Evolutionary conservation across 305 asterid species (phyloP), one percentile per base, ranked within the genome.

Genomic region (Euphrasia arctica): DNA sequence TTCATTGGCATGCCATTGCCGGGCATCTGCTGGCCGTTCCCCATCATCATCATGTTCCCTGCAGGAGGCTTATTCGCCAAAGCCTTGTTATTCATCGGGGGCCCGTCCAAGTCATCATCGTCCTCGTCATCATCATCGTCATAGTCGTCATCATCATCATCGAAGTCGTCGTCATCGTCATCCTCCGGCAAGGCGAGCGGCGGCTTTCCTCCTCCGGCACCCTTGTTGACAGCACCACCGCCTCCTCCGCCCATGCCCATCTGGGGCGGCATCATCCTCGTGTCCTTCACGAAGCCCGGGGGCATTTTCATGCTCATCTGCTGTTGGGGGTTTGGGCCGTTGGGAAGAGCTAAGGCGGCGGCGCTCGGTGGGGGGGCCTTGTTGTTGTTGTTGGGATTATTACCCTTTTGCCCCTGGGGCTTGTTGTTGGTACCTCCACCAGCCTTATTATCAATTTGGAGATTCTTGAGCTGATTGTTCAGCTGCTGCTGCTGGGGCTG

Each of bases 271-370:
- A 80, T 70, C 62, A 80, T 50, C 62, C 82, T 83, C 54, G 80
- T 50, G 68, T 74, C 90, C 75, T 83, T 83, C 62, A 69, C 64
- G 41, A 79, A 75, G 54, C 75, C 85, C 0, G 81, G 88, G 2
- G 88, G 84, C 81, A 84, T 0, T 70, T 84, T 86, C 84, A 80
- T 74, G 64, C 85, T 90, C 71, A 89, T 70, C 66, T 87, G 88
- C 58, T 72, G 81, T 7, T 73, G 79, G 9, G 57, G 57, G 57
- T 3, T 51, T 14, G 14, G 52, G 18, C 52, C 52, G 13, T 48
- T 4, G 52, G 52, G 52, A 48, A 2, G 52, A 48, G 22, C 22
- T 12, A 25, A 25, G 27, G 27, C 27, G 27, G 27, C 27, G 2
- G 27, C 22, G 22, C 22, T 18, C 52, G 8, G 8, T 18, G 52